Percentiles rank a stretch among this genome's conserved stretches.
Evolutionary conservation across 208 protist species (phyloP).

Genomic region (Crithidia sp.): DNA sequence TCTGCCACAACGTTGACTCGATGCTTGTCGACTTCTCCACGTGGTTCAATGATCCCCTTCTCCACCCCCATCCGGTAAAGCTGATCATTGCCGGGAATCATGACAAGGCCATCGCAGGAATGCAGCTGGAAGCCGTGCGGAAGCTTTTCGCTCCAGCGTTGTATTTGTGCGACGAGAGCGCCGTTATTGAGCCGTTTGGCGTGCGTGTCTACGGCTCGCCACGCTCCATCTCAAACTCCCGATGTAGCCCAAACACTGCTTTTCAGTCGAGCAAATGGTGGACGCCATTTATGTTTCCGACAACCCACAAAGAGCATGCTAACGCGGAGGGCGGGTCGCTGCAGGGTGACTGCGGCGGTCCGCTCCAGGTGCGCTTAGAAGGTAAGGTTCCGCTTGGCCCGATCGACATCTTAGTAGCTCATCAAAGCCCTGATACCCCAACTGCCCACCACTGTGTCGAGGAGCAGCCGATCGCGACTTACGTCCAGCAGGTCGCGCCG

Average conservation of each 20-base stretch:
- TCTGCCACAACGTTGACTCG: constrained; percentile 16
- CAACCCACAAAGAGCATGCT: neutral
- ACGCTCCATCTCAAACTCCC: constrained; percentile 55
- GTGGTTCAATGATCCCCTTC: constrained; percentile 51
- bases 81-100: constrained; percentile 90
- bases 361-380: constrained; percentile 35
- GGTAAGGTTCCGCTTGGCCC: constrained; percentile 33
- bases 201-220: constrained; percentile 70
- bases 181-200: constrained; percentile 46
- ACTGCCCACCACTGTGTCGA: constrained; percentile 12
- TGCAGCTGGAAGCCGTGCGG: constrained; percentile 32
- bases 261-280: constrained; percentile 46
- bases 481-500: constrained; percentile 42
- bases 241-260: constrained; percentile 58
- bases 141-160: constrained; percentile 51
- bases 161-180: constrained; percentile 60
- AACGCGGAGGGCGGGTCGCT: neutral
- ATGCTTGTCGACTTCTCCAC: constrained; percentile 57
- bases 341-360: neutral
- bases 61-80: constrained; percentile 83
- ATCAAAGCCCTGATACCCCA: constrained; percentile 45
- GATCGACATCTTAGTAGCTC: constrained; percentile 62
- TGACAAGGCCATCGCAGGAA: constrained; percentile 46
- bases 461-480: constrained; percentile 41
- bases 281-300: constrained; percentile 30